phyloP scores from a whole-genome alignment of 1,284 basidiomycete species.

The Rhodotorula mucilaginosa region DNA sequence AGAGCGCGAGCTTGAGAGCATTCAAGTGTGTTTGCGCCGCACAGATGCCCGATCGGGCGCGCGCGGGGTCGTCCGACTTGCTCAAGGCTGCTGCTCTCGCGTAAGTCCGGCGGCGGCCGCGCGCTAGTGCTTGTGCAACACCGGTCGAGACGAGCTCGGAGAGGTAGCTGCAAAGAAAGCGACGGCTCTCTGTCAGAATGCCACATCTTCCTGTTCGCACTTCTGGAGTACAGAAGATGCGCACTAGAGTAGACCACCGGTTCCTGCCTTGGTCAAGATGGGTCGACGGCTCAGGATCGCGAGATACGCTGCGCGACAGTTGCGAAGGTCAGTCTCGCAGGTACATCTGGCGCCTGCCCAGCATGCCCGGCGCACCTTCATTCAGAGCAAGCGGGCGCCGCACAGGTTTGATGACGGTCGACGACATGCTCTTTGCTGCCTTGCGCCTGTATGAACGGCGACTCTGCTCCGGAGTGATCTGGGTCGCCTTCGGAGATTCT shows the following conservation, averaged over 20 bases:
- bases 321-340: not conserved
- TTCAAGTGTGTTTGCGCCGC: not conserved
- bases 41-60: too few relatives aligned
- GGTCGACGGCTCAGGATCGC: not conserved
- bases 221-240: not conserved
- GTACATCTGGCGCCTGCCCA: too few relatives aligned
- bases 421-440: not conserved
- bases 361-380: too few relatives aligned
- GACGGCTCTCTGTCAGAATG: not conserved
- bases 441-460: not conserved
- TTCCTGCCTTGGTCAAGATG: not conserved
- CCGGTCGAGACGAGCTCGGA: conserved; percentile 9
- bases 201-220: too few relatives aligned
- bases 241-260: conserved; percentile 2
- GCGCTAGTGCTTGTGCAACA: not conserved
- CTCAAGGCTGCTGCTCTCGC: too few relatives aligned
- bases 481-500: too few relatives aligned
- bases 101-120: too few relatives aligned
- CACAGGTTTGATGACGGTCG: too few relatives aligned
- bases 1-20: conserved; percentile 1
- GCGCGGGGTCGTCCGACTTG: not conserved
- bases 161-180: not conserved
- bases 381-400: too few relatives aligned
- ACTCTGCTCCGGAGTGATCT: not conserved
- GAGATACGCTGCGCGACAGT: not conserved